Conservation (phyloP, 257 asterid genomes). For the Haberlea rhodopensis region DNA sequence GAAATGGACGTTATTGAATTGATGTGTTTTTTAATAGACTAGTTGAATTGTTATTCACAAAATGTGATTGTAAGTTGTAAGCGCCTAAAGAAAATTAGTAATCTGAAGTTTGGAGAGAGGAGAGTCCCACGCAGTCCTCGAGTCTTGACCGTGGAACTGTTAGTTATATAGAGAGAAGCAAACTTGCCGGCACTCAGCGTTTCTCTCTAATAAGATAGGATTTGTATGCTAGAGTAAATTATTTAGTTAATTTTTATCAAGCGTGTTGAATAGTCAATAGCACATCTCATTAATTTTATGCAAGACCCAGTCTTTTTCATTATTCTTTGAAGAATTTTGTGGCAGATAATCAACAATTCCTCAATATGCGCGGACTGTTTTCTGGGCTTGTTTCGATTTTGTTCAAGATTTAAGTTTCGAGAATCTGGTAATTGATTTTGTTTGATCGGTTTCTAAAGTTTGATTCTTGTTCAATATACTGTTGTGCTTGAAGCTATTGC, state of each 20-base stretch:
- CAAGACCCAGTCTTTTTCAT: slow-evolving; percentile 31
- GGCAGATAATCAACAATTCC: slow-evolving; percentile 10
- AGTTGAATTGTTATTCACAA: no score
- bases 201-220: slow-evolving; percentile 16
- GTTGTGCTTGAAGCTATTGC: slow-evolving; percentile 4
- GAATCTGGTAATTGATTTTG: slow-evolving; percentile 6
- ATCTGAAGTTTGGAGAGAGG: not conserved
- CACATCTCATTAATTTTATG: slow-evolving; percentile 29
- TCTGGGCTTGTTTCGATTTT: slow-evolving; percentile 23
- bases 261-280: slow-evolving; percentile 84
- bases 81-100: no score
- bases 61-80: no score
- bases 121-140: slow-evolving; percentile 18
- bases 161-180: slow-evolving; percentile 32
- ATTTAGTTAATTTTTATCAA: slow-evolving; percentile 8
- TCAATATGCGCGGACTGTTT: slow-evolving; percentile 8
- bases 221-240: slow-evolving; percentile 16
- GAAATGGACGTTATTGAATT: no score
- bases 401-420: slow-evolving; percentile 2
- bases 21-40: no score
- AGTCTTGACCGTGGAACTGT: slow-evolving; percentile 24
- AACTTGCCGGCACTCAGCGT: slow-evolving; percentile 37
- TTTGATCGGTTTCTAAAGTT: slow-evolving; percentile 29
- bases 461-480: slow-evolving; percentile 14
- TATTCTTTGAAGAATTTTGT: slow-evolving; percentile 23